Conservation (phyloP, 2,329 filamentous ascomycete genomes). For the Curvularia hawaiiensis region DNA sequence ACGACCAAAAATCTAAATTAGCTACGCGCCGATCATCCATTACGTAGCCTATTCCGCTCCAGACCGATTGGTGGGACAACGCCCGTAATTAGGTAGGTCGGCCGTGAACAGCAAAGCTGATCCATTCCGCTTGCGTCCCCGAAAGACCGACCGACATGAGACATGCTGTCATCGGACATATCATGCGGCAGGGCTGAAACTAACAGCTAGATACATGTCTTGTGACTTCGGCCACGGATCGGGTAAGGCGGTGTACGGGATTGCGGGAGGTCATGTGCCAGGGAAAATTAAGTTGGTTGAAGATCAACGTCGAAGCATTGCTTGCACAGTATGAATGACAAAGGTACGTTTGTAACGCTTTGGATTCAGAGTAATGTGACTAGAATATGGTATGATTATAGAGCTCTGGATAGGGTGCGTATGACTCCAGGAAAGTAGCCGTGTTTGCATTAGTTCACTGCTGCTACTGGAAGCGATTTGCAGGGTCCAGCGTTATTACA, state of each 20-base stretch:
- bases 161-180: slow-evolving; percentile 1
- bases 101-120: neutral
- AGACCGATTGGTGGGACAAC: neutral
- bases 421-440: neutral
- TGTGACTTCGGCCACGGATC: neutral
- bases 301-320: slow-evolving; percentile 6
- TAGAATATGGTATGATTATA: no score
- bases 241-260: neutral
- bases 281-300: neutral
- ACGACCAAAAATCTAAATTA: neutral
- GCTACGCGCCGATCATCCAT: neutral
- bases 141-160: neutral
- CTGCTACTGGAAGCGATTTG: neutral
- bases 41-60: neutral
- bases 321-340: neutral
- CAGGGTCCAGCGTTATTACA: no score
- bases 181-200: neutral
- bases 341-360: neutral
- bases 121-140: neutral
- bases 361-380: neutral
- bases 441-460: neutral
- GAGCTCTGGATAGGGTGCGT: no score
- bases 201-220: neutral
- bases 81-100: neutral
- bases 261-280: neutral